These are phyloP conservation scores for Myriosclerotinia scirpicola DNA, from an alignment of 2,329 filamentous ascomycete species.

Conservation along the genomic window DNA sequence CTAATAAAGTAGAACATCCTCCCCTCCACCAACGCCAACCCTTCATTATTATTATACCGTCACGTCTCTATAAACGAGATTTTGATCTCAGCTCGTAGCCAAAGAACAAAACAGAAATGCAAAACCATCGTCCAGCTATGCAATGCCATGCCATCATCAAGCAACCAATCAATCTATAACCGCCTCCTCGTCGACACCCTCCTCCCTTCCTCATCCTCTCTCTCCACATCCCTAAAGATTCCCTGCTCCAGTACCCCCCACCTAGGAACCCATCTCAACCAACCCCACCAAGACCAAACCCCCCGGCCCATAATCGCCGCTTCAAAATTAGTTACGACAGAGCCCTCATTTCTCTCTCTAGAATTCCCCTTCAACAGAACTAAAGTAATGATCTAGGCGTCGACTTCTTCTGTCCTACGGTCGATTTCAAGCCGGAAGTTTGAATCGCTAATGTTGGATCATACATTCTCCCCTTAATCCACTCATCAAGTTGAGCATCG, in stretches of 20 bases:
- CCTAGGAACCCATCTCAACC: conserved; percentile 17
- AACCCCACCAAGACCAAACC: conserved; percentile 8
- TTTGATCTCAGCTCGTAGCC: background rate
- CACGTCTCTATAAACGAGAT: background rate
- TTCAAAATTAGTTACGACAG: conserved; percentile 2
- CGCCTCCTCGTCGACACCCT: background rate
- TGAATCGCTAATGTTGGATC: conserved; percentile 46
- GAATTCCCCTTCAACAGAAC: background rate
- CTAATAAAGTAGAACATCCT: background rate
- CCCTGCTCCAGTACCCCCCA: conserved; percentile 15
- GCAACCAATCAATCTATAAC: background rate
- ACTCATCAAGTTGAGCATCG: conserved; percentile 53
- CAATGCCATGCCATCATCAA: background rate
- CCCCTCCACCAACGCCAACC: background rate
- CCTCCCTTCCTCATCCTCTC: too few relatives aligned
- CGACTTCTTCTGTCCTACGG: conserved; percentile 10
- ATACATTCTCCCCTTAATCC: conserved; percentile 78
- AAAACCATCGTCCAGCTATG: conserved; percentile 2
- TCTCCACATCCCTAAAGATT: background rate
- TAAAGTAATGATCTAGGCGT: conserved; percentile 19
- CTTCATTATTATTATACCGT: background rate
- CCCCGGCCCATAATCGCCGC: background rate
- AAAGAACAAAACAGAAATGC: conserved; percentile 6
- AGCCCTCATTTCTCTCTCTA: conserved; percentile 12
- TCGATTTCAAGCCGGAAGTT: conserved; percentile 2